Conservation (phyloP, 768 basidiomycete genomes). For the Psilocybe cubensis region DNA sequence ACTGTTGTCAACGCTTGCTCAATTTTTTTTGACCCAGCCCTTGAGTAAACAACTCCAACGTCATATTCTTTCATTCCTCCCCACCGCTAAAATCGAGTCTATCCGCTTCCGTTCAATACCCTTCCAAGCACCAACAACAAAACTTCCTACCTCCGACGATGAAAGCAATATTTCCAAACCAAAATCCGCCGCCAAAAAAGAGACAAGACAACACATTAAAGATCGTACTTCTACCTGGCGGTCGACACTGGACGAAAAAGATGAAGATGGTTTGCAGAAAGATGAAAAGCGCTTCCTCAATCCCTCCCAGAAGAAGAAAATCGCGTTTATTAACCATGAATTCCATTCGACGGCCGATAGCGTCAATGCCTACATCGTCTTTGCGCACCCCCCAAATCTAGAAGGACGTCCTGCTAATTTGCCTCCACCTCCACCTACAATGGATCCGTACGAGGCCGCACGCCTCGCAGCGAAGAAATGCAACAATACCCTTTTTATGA, state of each 20-base stretch:
- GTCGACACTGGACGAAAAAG: conserved; percentile 41
- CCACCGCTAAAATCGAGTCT: conserved; percentile 86
- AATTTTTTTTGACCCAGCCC: conserved; percentile 47
- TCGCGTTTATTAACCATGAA: conserved; percentile 93
- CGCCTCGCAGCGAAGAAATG: conserved; percentile 55
- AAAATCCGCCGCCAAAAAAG: conserved; percentile 27
- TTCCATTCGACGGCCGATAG: conserved; percentile 78
- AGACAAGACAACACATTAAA: conserved; percentile 51
- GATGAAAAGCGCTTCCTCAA: conserved; percentile 74
- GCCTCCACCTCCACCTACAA: conserved; percentile 48
- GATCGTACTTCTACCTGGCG: conserved; percentile 67
- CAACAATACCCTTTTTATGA: conserved; percentile 77
- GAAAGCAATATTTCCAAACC: conserved; percentile 33
- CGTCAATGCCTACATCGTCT: conserved; percentile 90
- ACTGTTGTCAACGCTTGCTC: background rate
- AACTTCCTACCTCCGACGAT: conserved; percentile 50
- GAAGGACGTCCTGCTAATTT: conserved; percentile 48
- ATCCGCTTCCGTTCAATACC: conserved; percentile 93
- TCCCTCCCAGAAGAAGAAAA: conserved; percentile 86
- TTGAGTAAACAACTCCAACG: conserved; percentile 74
- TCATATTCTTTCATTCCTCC: conserved; percentile 74
- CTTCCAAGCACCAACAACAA: conserved; percentile 81
- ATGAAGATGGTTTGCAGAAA: conserved; percentile 43
- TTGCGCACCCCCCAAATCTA: conserved; percentile 65
- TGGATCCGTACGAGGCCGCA: conserved; percentile 78